These are phyloP conservation scores for Boletus tylopilopsis DNA, from an alignment of 768 basidiomycete species.

Conservation along the genomic window DNA sequence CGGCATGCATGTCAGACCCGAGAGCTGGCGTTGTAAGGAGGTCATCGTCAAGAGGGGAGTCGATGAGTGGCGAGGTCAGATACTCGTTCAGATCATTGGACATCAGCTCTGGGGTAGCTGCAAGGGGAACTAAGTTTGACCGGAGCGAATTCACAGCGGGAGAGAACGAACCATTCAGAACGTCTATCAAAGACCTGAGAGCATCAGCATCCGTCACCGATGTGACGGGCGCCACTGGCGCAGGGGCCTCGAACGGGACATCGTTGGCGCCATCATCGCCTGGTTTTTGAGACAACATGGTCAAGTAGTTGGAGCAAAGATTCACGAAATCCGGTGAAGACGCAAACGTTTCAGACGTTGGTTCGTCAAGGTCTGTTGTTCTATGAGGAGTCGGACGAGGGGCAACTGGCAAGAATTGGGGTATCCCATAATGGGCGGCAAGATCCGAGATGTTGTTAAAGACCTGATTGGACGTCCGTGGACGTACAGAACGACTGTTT, in stretches of 20 bases:
- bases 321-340: constrained; percentile 38
- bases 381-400: constrained; percentile 55
- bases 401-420: constrained; percentile 63
- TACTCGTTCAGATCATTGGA: constrained; percentile 39
- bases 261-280: constrained; percentile 34
- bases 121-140: background rate
- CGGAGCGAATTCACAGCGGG: fast-evolving
- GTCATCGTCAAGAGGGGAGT: constrained; percentile 45
- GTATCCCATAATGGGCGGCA: constrained; percentile 77
- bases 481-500: constrained; percentile 54
- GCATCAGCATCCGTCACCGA: constrained; percentile 26
- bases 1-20: constrained; percentile 34
- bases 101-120: constrained; percentile 38
- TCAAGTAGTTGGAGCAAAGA: constrained; percentile 61
- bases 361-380: constrained; percentile 33
- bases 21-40: constrained; percentile 43
- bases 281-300: constrained; percentile 58
- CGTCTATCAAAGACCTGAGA: constrained; percentile 38
- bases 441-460: constrained; percentile 65
- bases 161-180: constrained; percentile 34
- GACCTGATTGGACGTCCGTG: constrained; percentile 61
- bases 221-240: constrained; percentile 21
- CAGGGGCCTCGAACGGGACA: constrained; percentile 30
- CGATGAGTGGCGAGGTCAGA: constrained; percentile 45
- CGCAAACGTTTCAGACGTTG: constrained; percentile 26